phyloP scores from a whole-genome alignment of 768 basidiomycete species.

The Boletales sp. region DNA sequence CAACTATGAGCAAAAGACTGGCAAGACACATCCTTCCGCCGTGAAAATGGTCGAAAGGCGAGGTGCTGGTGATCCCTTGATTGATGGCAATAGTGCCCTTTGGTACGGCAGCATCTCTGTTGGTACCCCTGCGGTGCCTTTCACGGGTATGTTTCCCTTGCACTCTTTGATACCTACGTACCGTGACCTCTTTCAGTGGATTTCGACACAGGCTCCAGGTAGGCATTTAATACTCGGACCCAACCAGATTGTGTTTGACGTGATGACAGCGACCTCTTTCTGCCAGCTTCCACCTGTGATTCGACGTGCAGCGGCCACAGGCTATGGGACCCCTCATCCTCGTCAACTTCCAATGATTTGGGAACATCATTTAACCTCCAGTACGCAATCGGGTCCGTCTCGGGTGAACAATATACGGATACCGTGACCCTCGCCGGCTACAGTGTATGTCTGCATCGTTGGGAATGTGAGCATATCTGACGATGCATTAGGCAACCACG shows the following conservation, averaged over 20 bases:
- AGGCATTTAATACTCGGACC: background rate
- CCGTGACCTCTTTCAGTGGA: conserved; percentile 6
- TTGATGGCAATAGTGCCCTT: background rate
- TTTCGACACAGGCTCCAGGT: conserved; percentile 29
- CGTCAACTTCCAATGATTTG: conserved; percentile 7
- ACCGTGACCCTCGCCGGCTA: conserved; percentile 9
- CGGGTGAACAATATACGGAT: conserved; percentile 10
- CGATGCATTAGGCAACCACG: background rate
- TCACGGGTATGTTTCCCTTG: background rate
- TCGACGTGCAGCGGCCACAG: conserved; percentile 27
- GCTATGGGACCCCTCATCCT: conserved; percentile 27
- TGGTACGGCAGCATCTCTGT: conserved; percentile 14
- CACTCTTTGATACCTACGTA: too few species aligned
- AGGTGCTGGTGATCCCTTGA: background rate
- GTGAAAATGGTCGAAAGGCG: background rate
- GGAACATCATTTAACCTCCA: background rate
- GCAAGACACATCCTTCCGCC: conserved; percentile 1
- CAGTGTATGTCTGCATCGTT: conserved; percentile 2
- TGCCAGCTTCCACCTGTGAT: conserved; percentile 23
- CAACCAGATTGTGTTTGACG: conserved; percentile 6
- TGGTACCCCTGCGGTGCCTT: conserved; percentile 6
- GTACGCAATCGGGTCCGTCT: conserved; percentile 2
- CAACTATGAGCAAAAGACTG: conserved; percentile 9
- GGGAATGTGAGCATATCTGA: background rate
- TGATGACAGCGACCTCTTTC: conserved; percentile 25